Percentiles rank a stretch among this genome's conserved stretches.
These are phyloP conservation scores for Cladophialophora bantiana DNA, from an alignment of 2,329 filamentous ascomycete species.

Conservation along the genomic window DNA sequence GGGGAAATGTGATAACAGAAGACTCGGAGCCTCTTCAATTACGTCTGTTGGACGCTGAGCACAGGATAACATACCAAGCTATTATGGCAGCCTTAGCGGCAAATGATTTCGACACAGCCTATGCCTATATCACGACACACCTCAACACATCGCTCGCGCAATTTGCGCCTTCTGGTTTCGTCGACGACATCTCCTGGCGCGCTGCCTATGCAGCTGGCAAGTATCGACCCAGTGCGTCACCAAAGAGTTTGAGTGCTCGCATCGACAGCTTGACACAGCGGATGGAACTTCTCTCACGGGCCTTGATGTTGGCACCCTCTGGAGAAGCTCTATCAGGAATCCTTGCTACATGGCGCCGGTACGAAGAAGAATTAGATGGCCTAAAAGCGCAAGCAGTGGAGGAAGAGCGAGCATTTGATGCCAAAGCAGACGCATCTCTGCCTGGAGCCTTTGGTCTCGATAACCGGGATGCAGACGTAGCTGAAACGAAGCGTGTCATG, in stretches of 20 bases:
- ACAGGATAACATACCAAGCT: slow-evolving; percentile 55
- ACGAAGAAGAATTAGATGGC: slow-evolving; percentile 65
- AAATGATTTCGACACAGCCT: slow-evolving; percentile 65
- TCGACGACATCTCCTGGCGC: slow-evolving; percentile 69
- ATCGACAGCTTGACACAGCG: slow-evolving; percentile 67
- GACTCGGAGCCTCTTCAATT: slow-evolving; percentile 30
- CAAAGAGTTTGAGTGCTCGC: slow-evolving; percentile 49
- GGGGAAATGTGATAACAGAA: slow-evolving; percentile 14
- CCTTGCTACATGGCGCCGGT: slow-evolving; percentile 67
- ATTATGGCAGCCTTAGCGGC: slow-evolving; percentile 53
- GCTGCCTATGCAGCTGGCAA: slow-evolving; percentile 68
- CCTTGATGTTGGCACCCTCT: slow-evolving; percentile 65
- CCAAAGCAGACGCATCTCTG: slow-evolving; percentile 57
- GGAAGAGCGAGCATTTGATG: slow-evolving; percentile 66
- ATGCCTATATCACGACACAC: slow-evolving; percentile 70
- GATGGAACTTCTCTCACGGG: slow-evolving; percentile 69
- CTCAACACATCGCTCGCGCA: slow-evolving; percentile 48
- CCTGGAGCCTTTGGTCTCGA: slow-evolving; percentile 55
- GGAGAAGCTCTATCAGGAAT: slow-evolving; percentile 65
- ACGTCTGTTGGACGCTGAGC: slow-evolving; percentile 49
- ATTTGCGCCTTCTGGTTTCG: slow-evolving; percentile 36
- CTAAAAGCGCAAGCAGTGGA: slow-evolving; percentile 62
- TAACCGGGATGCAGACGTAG: slow-evolving; percentile 53
- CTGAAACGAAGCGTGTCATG: slow-evolving; percentile 52
- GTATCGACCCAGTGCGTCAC: slow-evolving; percentile 51